These are phyloP conservation scores for Amaranthus hypochondriacus DNA, from an alignment of 148 eudicot genomes.

Conservation along the genomic window DNA sequence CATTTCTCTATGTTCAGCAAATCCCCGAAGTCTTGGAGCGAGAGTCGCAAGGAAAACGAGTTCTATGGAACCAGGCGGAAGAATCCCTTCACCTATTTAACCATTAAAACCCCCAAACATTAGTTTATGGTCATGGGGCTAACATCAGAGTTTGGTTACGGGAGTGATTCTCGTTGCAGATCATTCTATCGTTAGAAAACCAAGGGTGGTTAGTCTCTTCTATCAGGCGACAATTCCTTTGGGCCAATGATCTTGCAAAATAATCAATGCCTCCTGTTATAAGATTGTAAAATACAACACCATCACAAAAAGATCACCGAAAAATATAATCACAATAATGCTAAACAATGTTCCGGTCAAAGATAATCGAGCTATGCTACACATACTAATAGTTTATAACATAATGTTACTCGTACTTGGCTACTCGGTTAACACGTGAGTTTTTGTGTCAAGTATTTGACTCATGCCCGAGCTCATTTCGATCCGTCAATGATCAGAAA, in stretches of 20 bases:
- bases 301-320: conserved; percentile 23
- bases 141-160: conserved; percentile 7
- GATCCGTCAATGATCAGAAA: background rate
- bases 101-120: background rate
- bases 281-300: conserved; percentile 23
- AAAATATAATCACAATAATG: background rate
- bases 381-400: no score
- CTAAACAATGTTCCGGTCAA: no score
- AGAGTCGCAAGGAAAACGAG: conserved; percentile 2
- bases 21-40: background rate
- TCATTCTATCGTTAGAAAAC: conserved; percentile 19
- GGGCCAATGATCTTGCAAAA: conserved; percentile 40
- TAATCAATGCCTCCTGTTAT: conserved; percentile 60
- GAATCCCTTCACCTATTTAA: background rate
- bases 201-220: conserved; percentile 31
- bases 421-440: no score
- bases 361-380: no score
- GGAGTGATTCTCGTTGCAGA: conserved; percentile 12
- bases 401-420: no score
- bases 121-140: conserved; percentile 16
- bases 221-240: conserved; percentile 32
- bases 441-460: no score
- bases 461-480: no score
- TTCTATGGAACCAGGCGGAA: background rate
- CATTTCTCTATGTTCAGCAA: background rate